Evolutionary conservation across 441 rosid genomes (phyloP), one percentile per base, ranked within the genome.

Genomic region (Brassica hybrid): DNA sequence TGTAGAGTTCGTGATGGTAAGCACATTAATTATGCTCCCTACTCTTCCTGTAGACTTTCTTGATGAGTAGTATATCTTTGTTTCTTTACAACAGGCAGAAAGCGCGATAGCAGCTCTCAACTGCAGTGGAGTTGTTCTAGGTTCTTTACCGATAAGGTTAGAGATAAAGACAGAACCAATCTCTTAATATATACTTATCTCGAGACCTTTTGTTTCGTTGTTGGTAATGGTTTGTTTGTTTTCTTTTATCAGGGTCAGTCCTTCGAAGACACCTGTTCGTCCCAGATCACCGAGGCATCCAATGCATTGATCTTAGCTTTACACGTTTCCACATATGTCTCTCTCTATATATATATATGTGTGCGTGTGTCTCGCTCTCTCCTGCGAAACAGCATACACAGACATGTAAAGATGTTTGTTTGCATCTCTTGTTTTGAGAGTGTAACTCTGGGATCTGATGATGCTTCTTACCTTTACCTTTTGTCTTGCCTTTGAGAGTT

Each of bases 81-180:
- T 80, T 83, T 56, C 18, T 54, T 7, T 72, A 74, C 90, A 92
- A 43, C 52, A 43, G 96, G 97, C 97, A 17, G 97, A 92, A 82
- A 90, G 96, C 78, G 97, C 97, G 5, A 89, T 90, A 74, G 87
- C 88, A 76, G 97, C 97, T 72, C 90, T 92, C 54, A 90, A 90
- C 82, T 92, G 96, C 71, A 90, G 94, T 25, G 97, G 97, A n/a
- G 91, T 90, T 79, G 86, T 90, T 76, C 80, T 92, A 76, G 97
- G 96, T 66, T 73, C 94, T 60, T 80, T 87, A 80, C 79, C 79
- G 16, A 75, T 75, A 67, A 75, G 79, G 79, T 75, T 1, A 67
- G 67, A 58, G 61, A 27, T 43, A 11, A 41, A 13, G n/a, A 41
- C 58, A 56, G 12, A 74, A 75, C 27, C 34, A 19, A 32, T 56